Conservation (phyloP, 257 asterid species). For the Buddleja alternifolia region DNA sequence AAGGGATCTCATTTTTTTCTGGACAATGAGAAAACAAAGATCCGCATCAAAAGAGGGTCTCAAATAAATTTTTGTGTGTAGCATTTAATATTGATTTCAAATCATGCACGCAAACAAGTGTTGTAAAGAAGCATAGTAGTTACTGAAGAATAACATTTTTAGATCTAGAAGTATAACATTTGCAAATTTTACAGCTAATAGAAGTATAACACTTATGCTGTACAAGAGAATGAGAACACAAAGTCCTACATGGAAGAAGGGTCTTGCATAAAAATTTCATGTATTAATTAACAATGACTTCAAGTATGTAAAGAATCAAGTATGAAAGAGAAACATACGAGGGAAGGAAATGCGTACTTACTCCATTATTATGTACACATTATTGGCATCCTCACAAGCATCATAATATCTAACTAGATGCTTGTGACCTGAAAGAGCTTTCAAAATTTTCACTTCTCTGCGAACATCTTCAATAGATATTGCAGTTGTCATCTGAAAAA, state of each 20-base stretch:
- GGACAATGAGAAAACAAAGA: background rate
- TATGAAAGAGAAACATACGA: constrained; percentile 21
- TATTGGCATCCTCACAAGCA: constrained; percentile 92
- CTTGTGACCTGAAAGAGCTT: constrained; percentile 89
- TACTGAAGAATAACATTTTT: background rate
- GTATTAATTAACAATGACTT: background rate
- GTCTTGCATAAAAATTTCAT: constrained; percentile 19
- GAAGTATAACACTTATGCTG: background rate
- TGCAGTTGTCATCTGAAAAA: constrained; percentile 92
- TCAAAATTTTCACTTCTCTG: constrained; percentile 93
- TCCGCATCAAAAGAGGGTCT: background rate
- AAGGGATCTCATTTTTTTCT: background rate
- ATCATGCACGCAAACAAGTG: background rate
- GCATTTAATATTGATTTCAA: background rate
- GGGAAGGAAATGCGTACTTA: constrained; percentile 71
- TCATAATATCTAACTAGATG: constrained; percentile 86
- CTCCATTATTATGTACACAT: constrained; percentile 94
- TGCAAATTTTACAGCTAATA: background rate
- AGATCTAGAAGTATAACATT: background rate
- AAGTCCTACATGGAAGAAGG: background rate
- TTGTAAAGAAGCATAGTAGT: background rate
- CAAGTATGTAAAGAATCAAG: constrained; percentile 20
- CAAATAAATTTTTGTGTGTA: background rate
- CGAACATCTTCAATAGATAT: constrained; percentile 95
- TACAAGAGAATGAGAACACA: background rate